Conservation (phyloP, 2,329 filamentous ascomycete genomes). For the Aureobasidium sp. region DNA sequence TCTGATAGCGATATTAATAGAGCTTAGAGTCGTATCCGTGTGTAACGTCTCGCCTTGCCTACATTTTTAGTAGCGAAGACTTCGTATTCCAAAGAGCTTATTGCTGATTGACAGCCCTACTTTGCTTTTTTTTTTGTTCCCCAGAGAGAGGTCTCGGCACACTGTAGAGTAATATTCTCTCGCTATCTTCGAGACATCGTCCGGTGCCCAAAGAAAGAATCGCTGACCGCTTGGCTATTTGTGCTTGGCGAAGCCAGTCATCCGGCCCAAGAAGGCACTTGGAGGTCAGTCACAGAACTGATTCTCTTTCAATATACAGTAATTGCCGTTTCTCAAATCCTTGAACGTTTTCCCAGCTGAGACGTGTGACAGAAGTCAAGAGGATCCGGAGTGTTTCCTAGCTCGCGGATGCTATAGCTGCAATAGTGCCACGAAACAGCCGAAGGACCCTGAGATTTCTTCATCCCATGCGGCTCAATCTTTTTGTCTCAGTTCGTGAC, state of each 20-base stretch:
- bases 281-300: neutral
- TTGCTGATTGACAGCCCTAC: neutral
- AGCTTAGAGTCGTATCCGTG: neutral
- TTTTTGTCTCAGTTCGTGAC: conserved; percentile 1
- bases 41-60: neutral
- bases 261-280: neutral
- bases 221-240: neutral
- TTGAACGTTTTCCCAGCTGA: neutral
- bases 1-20: conserved; percentile 7
- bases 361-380: conserved; percentile 5
- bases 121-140: neutral
- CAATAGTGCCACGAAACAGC: neutral
- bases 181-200: neutral
- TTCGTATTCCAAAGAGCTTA: neutral
- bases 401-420: neutral
- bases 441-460: neutral
- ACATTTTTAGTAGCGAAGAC: neutral
- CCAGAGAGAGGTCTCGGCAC: neutral
- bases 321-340: neutral
- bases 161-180: neutral
- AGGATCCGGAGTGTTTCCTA: neutral
- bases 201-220: neutral
- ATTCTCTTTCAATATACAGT: neutral
- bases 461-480: neutral
- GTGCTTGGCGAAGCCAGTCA: neutral